A percentile compares a stretch with the other conserved stretches of the same genome.
phyloP scores from a whole-genome alignment of 352 stramenopile genomes.

The Phytopythium helicoides region DNA sequence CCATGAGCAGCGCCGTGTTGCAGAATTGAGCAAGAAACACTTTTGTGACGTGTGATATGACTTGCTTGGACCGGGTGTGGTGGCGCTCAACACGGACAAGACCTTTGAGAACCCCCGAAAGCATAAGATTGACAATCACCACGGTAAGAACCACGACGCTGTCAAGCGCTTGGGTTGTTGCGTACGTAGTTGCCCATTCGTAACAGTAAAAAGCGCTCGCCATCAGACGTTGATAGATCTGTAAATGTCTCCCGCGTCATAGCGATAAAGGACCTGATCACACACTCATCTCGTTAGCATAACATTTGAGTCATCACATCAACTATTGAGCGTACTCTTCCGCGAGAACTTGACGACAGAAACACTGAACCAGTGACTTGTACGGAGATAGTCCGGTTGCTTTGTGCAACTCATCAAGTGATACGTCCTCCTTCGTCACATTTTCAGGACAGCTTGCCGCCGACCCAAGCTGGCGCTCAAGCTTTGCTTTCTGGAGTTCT shows the following conservation, averaged over 20 bases:
- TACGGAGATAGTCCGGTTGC: conserved; percentile 47
- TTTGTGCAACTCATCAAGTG: conserved; percentile 69
- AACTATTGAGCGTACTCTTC: conserved; percentile 25
- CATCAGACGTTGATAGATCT: conserved; percentile 29
- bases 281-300: not conserved
- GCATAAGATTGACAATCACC: conserved; percentile 63
- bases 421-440: conserved; percentile 62
- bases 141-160: conserved; percentile 67
- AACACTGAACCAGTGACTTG: conserved; percentile 80
- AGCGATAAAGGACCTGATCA: conserved; percentile 42
- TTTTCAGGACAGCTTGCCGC: conserved; percentile 53
- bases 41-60: conserved; percentile 74
- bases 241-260: conserved; percentile 64
- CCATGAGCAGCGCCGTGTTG: conserved; percentile 75
- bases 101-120: conserved; percentile 62
- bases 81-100: conserved; percentile 77
- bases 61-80: conserved; percentile 68
- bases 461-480: conserved; percentile 66
- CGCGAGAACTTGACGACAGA: conserved; percentile 58
- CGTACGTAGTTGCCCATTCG: conserved; percentile 64
- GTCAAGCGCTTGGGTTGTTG: conserved; percentile 65
- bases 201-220: conserved; percentile 55
- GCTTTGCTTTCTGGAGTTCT: conserved; percentile 68
- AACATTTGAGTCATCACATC: not conserved
- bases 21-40: conserved; percentile 80